Conservation (phyloP, 2,329 filamentous ascomycete species). For the Colletotrichum siamense region DNA sequence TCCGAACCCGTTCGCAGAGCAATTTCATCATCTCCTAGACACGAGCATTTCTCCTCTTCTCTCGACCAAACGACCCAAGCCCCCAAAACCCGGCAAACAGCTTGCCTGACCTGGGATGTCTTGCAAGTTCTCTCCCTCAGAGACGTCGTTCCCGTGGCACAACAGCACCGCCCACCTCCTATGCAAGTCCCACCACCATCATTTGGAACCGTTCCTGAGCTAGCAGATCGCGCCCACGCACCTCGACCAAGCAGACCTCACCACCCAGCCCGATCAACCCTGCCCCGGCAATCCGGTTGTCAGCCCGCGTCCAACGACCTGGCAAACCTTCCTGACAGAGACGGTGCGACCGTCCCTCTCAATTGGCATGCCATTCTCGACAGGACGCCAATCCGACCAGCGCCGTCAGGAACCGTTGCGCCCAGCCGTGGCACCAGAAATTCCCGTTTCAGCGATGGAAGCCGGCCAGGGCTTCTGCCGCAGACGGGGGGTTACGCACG, state of each 20-base stretch:
- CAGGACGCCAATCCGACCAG: neutral
- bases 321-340: constrained; percentile 1
- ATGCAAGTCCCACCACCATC: neutral
- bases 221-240: neutral
- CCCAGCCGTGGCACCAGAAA: neutral
- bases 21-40: neutral
- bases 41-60: neutral
- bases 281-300: neutral
- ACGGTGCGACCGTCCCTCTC: neutral
- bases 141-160: neutral
- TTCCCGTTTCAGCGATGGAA: neutral
- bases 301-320: neutral
- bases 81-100: neutral
- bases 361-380: neutral
- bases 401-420: neutral
- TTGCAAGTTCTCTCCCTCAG: neutral
- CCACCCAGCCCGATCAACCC: neutral
- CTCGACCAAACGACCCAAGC: neutral
- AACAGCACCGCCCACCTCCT: neutral
- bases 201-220: constrained; percentile 10
- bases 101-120: neutral
- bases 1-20: neutral
- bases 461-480: neutral
- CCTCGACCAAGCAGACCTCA: neutral
- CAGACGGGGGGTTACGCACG: neutral